Base-by-base conservation (phyloP, 2,329 filamentous ascomycete species). In the Bretziella fagacearum region DNA sequence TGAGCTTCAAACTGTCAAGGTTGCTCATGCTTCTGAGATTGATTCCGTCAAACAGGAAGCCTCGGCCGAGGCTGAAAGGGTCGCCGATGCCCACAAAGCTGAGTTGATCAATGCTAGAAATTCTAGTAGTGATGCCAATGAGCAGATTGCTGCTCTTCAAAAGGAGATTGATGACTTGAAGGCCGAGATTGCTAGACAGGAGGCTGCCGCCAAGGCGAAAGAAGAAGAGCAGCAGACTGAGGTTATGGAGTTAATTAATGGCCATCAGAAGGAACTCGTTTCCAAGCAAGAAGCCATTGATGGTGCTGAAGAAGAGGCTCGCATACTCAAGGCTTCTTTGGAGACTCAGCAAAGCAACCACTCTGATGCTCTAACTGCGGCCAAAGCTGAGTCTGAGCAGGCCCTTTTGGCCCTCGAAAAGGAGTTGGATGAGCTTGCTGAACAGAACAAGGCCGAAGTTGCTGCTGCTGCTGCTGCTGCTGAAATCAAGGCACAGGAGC, bases 81-180 rank as follows among this genome's bases (percentile, higher is more conserved):
- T n/a, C 13, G 65, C 70, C 53, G 67, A 67, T 53, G 33, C 35
- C 11, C 57, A 71, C 15, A 58, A 65, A 30, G 57, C 58, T 18
- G 57, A 62, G 46, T 64, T 70, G 52, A 59, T 61, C 3, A 63
- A 69, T 48, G 59, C 62, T 11, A 54, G 68, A 43, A 63, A 66
- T 45, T 57, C 61, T 2, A 39, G 44, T 7, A 36, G 44, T 20
- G 44, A 20, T 26, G 44, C 29, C 6, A 27, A 77, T 52, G 70
- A 74, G 46, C 58, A 73, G 58, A 63, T 79, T 26, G 67, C 73
- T 17, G 67, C 70, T 33, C 57, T 77, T 45, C 63, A 63, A 1
- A 55, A 56, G 5, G 57, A 61, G 35, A 54, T 57, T 33, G 53
- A 56, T 35, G 56, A 61, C 52, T 57, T 61, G 40, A 55, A 61